Evolutionary conservation across 768 basidiomycete genomes (phyloP), one percentile per base, ranked within the genome.

Genomic region (Calocera viscosa): DNA sequence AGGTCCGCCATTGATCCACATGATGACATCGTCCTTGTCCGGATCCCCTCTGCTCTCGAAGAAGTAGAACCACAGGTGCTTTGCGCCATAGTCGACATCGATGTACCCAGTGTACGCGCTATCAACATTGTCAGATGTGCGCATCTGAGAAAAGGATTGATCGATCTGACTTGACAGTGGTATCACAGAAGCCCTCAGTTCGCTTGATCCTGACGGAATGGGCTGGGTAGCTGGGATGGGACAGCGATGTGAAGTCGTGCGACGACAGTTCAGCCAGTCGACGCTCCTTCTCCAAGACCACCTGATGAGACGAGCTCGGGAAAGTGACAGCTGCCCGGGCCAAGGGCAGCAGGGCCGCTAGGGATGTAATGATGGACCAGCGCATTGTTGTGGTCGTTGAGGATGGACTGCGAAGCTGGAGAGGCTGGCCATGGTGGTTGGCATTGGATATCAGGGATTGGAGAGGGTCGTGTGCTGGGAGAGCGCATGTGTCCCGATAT

Each of bases 41-140:
- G 85, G 85, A 70, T 83, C 76, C 63, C 78, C 78, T 68, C 88
- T 77, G 69, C 83, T 85, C 75, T 89, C 86, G 74, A 89, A 89
- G 76, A 89, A 89, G 75, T 87, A 87, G 77, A 89, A 88, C 75
- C 86, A 86, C 41, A 86, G 65, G 69, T 86, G 86, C 66, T 84
- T 82, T 1, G 80, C 77, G 63, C 85, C 84, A 26, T 84, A 78
- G 72, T 47, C 49, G 24, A 47, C 66, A 64, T 87, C 86, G 65
- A 88, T 85, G 70, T 87, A 87, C 11, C 86, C 86, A 0, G 85
- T 86, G 72, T 84, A 88, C 0, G 80, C 76, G 22, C 83, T 86
- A 34, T 5, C 3, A 10, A 14, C 5, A 2, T 28, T 10, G 19
- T 60, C 53, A 60, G 53, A 14, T n/a, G n/a, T 16, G 8, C 12